Percentiles rank a stretch among this genome's conserved stretches.
phyloP scores from a whole-genome alignment of 1,284 basidiomycete species.

The Psilocybe mexicana region DNA sequence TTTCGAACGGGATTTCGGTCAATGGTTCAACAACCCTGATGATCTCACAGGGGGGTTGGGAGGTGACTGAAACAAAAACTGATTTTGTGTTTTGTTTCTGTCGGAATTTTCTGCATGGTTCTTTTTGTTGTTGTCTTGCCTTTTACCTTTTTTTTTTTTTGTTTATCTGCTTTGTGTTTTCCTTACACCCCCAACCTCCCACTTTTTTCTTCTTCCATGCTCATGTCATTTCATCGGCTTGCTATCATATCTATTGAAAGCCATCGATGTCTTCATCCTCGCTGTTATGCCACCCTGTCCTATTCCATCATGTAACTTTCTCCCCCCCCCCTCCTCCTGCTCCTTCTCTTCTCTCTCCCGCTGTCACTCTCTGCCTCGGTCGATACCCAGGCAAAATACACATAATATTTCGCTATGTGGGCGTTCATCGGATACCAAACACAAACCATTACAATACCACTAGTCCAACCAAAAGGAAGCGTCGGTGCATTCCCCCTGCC shows the following conservation, averaged over 20 bases:
- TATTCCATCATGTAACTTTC: background rate
- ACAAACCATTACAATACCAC: background rate
- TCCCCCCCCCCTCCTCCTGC: background rate
- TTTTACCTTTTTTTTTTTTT: background rate
- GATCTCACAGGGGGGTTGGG: conserved; percentile 27
- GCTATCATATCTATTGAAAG: too few relatives aligned
- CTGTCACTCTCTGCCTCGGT: background rate
- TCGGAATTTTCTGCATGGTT: background rate
- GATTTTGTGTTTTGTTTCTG: background rate
- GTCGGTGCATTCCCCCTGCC: background rate
- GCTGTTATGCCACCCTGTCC: background rate
- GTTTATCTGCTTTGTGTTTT: background rate
- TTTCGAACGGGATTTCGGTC: conserved; percentile 68
- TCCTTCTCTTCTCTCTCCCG: too few relatives aligned
- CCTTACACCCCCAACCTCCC: background rate
- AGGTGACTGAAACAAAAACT: background rate
- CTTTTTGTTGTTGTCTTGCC: background rate
- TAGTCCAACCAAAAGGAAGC: background rate
- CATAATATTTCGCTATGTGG: background rate
- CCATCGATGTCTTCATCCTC: too few relatives aligned
- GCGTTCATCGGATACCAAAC: background rate
- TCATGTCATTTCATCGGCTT: too few relatives aligned
- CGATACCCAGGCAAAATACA: background rate
- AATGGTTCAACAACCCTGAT: conserved; percentile 61
- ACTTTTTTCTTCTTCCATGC: too few relatives aligned